phyloP scores from a whole-genome alignment of 805 yeast genomes.

The Kluyveromyces lactis region DNA sequence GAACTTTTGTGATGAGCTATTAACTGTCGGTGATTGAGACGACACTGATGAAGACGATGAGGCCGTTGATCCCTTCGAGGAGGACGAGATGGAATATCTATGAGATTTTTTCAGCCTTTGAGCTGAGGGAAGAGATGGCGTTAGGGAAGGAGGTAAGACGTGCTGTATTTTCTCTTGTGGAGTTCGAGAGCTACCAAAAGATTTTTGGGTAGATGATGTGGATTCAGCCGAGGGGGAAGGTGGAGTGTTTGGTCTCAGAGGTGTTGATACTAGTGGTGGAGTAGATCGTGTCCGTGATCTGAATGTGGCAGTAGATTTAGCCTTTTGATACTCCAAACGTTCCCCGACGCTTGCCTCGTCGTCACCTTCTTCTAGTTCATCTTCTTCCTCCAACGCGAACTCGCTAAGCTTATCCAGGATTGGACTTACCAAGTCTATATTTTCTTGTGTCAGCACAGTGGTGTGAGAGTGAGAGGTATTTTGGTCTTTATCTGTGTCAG shows the following conservation, averaged over 20 bases:
- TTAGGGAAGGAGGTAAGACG: background rate
- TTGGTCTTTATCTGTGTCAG: background rate
- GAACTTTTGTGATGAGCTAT: conserved; percentile 7
- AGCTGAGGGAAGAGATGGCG: background rate
- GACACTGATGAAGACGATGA: conserved; percentile 5
- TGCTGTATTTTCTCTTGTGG: background rate
- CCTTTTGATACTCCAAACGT: background rate
- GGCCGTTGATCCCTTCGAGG: conserved; percentile 4
- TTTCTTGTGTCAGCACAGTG: background rate
- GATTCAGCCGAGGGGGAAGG: background rate
- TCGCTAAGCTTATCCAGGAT: background rate
- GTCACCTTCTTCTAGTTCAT: conserved; percentile 2
- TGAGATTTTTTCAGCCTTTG: conserved; percentile 1
- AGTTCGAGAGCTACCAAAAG: background rate
- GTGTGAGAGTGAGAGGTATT: background rate
- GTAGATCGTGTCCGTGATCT: too few relatives aligned
- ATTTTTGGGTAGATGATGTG: background rate
- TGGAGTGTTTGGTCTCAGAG: background rate
- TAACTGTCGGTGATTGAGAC: conserved; percentile 7
- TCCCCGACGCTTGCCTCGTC: background rate
- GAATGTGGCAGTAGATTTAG: background rate
- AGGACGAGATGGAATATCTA: conserved; percentile 1
- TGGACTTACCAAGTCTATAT: conserved; percentile 2
- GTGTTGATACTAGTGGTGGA: background rate
- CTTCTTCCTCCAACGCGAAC: background rate